A percentile compares a stretch with the other conserved stretches of the same genome.
Conservation (phyloP, 1,284 basidiomycete genomes). For the Cerrena zonata region DNA sequence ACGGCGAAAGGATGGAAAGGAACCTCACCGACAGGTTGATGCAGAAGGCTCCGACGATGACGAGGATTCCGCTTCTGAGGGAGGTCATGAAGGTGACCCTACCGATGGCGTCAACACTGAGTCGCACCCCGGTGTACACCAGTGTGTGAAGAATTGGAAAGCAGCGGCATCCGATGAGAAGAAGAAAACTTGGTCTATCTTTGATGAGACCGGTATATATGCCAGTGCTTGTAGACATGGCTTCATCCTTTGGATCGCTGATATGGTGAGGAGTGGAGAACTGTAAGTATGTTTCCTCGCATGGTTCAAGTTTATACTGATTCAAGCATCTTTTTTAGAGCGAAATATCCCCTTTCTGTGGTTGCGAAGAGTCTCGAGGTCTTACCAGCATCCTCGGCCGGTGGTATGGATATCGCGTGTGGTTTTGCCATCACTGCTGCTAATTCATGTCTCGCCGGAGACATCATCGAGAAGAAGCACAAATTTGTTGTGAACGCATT, state of each 20-base stretch:
- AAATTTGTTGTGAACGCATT: no score
- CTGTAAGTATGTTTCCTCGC: no score
- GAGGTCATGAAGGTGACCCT: constrained; percentile 11
- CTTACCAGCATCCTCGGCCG: constrained; percentile 7
- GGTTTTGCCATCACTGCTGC: constrained; percentile 18
- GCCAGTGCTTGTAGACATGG: no score
- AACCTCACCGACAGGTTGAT: neutral
- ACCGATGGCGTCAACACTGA: constrained; percentile 2
- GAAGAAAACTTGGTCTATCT: constrained; percentile 27
- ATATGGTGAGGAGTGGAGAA: constrained; percentile 24
- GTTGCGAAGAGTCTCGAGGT: constrained; percentile 15
- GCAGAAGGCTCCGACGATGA: neutral
- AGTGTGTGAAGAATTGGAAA: constrained; percentile 22
- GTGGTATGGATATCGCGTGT: constrained; percentile 28
- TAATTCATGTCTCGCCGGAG: constrained; percentile 15
- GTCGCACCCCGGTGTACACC: neutral
- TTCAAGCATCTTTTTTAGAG: constrained; percentile 18
- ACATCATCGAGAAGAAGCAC: constrained; percentile 13
- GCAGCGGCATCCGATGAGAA: constrained; percentile 29
- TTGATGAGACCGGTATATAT: no score
- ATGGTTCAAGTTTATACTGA: neutral
- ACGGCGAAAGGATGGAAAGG: neutral
- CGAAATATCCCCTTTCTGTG: constrained; percentile 27
- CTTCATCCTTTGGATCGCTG: constrained; percentile 12
- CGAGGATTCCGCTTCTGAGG: neutral